Evolutionary conservation across 1,284 basidiomycete species (phyloP).

Genomic region (Phylloboletellus chloephorus): DNA sequence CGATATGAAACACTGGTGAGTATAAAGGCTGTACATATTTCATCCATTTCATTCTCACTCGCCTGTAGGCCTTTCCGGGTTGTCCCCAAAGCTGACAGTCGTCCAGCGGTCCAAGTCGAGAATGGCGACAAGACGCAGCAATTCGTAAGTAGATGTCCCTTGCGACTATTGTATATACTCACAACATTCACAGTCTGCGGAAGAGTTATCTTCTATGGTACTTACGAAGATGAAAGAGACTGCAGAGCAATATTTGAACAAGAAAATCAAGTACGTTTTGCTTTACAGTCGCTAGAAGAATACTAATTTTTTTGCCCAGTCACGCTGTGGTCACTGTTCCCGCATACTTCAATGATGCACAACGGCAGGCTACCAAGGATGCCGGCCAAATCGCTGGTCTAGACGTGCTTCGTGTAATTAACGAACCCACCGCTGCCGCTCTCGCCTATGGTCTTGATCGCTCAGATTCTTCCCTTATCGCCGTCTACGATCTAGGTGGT

Average conservation of each 20-base stretch:
- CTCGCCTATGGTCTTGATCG: conserved; percentile 95
- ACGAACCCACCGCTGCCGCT: conserved; percentile 97
- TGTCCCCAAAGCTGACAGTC: conserved; percentile 62
- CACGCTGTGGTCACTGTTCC: conserved; percentile 91
- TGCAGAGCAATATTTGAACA: conserved; percentile 87
- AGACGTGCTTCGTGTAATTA: conserved; percentile 96
- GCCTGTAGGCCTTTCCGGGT: conserved; percentile 74
- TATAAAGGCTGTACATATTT: conserved; percentile 12
- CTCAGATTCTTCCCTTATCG: conserved; percentile 79
- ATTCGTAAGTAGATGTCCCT: conserved; percentile 47
- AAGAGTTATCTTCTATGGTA: conserved; percentile 83
- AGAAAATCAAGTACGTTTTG: conserved; percentile 79
- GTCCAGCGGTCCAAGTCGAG: conserved; percentile 78
- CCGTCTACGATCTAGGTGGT: conserved; percentile 94
- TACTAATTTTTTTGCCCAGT: conserved; percentile 33
- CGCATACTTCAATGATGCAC: conserved; percentile 99
- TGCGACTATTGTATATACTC: neutral
- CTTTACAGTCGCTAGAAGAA: neutral
- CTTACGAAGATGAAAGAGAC: conserved; percentile 95
- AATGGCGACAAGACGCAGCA: conserved; percentile 61
- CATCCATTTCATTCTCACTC: neutral
- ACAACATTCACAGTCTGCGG: conserved; percentile 52
- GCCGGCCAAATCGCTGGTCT: conserved; percentile 96
- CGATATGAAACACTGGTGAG: conserved; percentile 76
- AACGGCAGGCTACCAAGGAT: conserved; percentile 97